Evolutionary conservation across 352 stramenopile species (phyloP), one percentile per base, ranked within the genome.

Genomic region (Phytophthora hibernalis): DNA sequence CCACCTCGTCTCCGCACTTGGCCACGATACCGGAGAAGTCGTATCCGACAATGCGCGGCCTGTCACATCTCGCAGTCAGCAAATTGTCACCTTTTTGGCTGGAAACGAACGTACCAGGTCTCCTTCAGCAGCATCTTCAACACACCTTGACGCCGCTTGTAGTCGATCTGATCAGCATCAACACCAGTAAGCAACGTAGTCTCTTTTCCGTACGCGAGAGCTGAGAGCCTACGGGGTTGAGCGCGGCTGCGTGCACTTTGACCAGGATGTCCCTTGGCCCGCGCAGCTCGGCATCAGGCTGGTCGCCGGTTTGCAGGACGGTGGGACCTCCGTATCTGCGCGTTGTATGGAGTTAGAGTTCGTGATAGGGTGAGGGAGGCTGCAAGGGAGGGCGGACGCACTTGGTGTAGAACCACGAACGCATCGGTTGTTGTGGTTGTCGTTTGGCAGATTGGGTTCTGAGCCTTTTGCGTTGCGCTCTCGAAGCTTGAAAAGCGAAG

Each of bases 351-450:
- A 24, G 49, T 40, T 48, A 58, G 59, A 72, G 28, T 38, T 30
- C 13, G 9, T 22, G 28, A 26, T 40, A 40, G 52, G 10, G 37
- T 24, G 8, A 56, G 38, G n/a, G 15, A 30, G 21, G 40, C 28
- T 11, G 7, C n/a, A 13, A 47, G 40, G 16, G 8, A 15, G 21
- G 24, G n/a, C 0, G 38, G 21, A 44, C 76, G 31, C 57, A 91
- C 83, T 83, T 91, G 30, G 76, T 79, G 70, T 91, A 92, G 69
- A 83, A 90, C 82, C 85, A 93, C 61, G 85, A 83, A 42, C 85
- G 82, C 85, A 93, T 93, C 12, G 30, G 37, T 61, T 55, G 26
- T 33, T 33, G 8, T 33, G 11, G 8, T 33, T 33, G 28, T 31
- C 1, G 28, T 33, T n/a, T n/a, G 28, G 28, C 28, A 33, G 28